Percentiles rank a stretch among this genome's conserved stretches.
phyloP scores from a whole-genome alignment of 1,284 basidiomycete species.

The Microbotryomycetes sp. region DNA sequence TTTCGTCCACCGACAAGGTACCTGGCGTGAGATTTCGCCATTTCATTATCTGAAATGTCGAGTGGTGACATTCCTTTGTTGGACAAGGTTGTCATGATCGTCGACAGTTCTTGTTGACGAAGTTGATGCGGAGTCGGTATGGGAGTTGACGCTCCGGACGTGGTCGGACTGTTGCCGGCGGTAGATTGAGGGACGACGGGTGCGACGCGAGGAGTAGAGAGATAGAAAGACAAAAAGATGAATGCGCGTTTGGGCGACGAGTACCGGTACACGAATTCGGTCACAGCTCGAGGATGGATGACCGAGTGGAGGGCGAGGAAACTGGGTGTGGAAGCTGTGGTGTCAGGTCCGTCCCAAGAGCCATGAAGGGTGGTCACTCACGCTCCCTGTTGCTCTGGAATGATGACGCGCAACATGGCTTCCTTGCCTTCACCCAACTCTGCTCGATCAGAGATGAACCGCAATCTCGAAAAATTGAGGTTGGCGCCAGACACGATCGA shows the following conservation, averaged over 20 bases:
- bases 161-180: neutral
- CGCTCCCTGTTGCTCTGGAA: slow-evolving; percentile 88
- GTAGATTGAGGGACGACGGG: neutral
- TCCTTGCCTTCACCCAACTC: slow-evolving; percentile 94
- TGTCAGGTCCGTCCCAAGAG: neutral
- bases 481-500: slow-evolving; percentile 92
- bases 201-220: slow-evolving; percentile 49
- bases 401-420: slow-evolving; percentile 82
- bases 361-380: slow-evolving; percentile 41
- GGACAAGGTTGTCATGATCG: slow-evolving; percentile 57
- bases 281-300: slow-evolving; percentile 84
- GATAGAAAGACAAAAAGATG: slow-evolving; percentile 84
- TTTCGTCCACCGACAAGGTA: slow-evolving; percentile 88
- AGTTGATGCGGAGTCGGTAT: slow-evolving; percentile 34
- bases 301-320: slow-evolving; percentile 80
- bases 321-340: slow-evolving; percentile 44
- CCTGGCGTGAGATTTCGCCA: slow-evolving; percentile 88
- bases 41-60: slow-evolving; percentile 90
- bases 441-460: slow-evolving; percentile 96
- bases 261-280: slow-evolving; percentile 96
- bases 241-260: slow-evolving; percentile 56
- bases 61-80: slow-evolving; percentile 65
- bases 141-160: slow-evolving; percentile 10
- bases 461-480: slow-evolving; percentile 95
- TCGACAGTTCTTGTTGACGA: slow-evolving; percentile 60